Base-by-base conservation (phyloP, 2,329 filamentous ascomycete species). In the Didymella lethalis region DNA sequence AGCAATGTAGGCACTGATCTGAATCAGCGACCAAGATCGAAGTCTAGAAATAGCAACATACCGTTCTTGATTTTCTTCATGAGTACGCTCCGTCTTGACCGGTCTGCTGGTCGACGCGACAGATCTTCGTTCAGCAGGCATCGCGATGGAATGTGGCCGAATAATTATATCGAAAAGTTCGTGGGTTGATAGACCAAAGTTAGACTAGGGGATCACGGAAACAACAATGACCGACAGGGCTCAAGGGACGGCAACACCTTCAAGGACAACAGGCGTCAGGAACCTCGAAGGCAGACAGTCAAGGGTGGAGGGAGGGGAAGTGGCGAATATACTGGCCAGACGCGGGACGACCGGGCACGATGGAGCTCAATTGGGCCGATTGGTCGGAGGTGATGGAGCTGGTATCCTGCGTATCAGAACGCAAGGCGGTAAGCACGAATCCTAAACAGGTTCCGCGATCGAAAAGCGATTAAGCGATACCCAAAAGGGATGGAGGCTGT, bases 31-130 rank as follows among this genome's bases (percentile, higher is more conserved):
- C 31, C 11, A 31, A 25, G 12, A 12, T 38, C 23, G n/a, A 41
- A 29, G 11, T 12, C 10, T 14, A n/a, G 1, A 6, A 5, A 31
- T 28, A 20, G 26, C 46, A 32, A 69, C 78, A 60, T 71, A 85
- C 83, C 84, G 85, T 77, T 94, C 91, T 72, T 92, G 89, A 68
- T 94, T 93, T 76, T 93, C 90, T 67, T 91, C 89, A 63, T 92
- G 90, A 2, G 89, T 91, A 43, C 90, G 82, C 76, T 92, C 89
- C 3, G 88, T 90, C 86, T 91, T 82, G 59, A 81, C 72, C 29
- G 80, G 80, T 69, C 76, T 66, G 59, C 75, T 67, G 59, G 75
- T 68, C 23, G 74, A 68, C 23, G 72, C 61, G 31, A 73, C 64
- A 3, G 70, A 72, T 50, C 76, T 61, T 68, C 69, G 55, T 72